A percentile compares a stretch with the other conserved stretches of the same genome.
These are phyloP conservation scores for Poteriospumella lacustris DNA, from an alignment of 108 stramenopile genomes.

Conservation along the genomic window DNA sequence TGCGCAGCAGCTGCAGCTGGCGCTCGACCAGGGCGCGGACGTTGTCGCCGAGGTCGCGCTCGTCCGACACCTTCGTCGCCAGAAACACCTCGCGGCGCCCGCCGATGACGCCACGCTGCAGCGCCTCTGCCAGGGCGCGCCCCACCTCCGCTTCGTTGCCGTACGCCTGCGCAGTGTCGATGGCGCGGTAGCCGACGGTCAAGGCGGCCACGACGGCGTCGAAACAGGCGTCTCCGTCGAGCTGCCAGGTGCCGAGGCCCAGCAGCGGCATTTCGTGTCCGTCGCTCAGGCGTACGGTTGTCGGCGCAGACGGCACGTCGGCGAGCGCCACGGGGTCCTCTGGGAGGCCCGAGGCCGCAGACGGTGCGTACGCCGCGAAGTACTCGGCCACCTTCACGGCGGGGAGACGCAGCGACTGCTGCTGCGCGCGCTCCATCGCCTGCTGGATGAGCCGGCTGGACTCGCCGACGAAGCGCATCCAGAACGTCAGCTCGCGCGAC, in stretches of 20 bases:
- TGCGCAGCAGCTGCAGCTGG: neutral
- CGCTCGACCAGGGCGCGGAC: neutral
- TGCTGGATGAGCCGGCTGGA: neutral
- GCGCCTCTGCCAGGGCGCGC: constrained; percentile 17
- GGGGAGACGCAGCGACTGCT: neutral
- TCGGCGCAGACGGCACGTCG: neutral
- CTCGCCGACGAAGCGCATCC: neutral
- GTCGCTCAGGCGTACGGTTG: neutral
- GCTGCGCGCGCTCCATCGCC: neutral
- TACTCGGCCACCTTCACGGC: neutral
- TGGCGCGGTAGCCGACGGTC: constrained; percentile 27
- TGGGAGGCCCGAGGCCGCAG: neutral
- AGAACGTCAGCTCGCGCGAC: neutral
- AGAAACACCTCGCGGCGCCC: constrained; percentile 32
- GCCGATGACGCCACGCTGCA: neutral
- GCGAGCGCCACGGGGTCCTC: neutral
- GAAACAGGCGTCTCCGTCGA: constrained; percentile 28
- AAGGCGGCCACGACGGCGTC: constrained; percentile 22
- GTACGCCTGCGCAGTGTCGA: constrained; percentile 41
- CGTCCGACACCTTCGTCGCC: constrained; percentile 27
- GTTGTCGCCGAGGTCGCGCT: neutral
- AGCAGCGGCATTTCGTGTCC: constrained; percentile 31
- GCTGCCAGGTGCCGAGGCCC: constrained; percentile 36
- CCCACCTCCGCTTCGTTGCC: constrained; percentile 35
- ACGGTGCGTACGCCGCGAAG: neutral